Evolutionary conservation across 2,329 filamentous ascomycete genomes (phyloP), one percentile per base, ranked within the genome.

Genomic region (Aspergillus sp.): DNA sequence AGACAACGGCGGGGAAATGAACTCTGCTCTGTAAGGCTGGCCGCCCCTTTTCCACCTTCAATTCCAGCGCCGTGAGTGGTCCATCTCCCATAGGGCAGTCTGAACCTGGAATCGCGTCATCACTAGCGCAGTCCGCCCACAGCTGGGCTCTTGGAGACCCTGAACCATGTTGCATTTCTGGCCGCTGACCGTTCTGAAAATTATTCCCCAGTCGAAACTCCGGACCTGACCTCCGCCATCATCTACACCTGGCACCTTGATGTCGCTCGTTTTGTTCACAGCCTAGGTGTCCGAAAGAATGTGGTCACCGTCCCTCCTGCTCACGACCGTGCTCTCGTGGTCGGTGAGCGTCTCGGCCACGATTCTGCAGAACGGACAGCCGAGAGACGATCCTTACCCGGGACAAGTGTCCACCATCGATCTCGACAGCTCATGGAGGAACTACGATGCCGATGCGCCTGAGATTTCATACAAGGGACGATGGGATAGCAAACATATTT

Each of bases 401-500:
- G 73, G 79, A 22, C 80, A 80, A 34, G 67, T 65, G 17, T 64
- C 68, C 17, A 59, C 67, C 13, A 69, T 78, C 31, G 57, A 63
- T 13, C 46, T 71, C 38, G 72, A 77, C 47, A 68, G 72, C 25
- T 73, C 71, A 38, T 83, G 81, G 77, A 79, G 72, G 31, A 83
- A 77, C 1, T 88, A 85, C 65, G 74, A 77, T 4, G 79, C 84
- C 4, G 78, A 83, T 68, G 80, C 83, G 1, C 72, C 79, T 1
- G 84, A 88, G 68, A 77, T 89, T 9, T 83, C 84, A 0, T 89
- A 87, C 77, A 87, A 87, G 68, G 86, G 86, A 5, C 78, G 85
- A 61, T 89, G 86, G 86, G 85, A 88, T 69, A 85, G 81, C 38
- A 81, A 85, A 66, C 79, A 85, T 65, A 81, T 87, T 52, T 87